Percentiles rank a stretch among this genome's conserved stretches.
Evolutionary conservation across 768 basidiomycete species (phyloP).

Genomic region (Mycena kentingensis): DNA sequence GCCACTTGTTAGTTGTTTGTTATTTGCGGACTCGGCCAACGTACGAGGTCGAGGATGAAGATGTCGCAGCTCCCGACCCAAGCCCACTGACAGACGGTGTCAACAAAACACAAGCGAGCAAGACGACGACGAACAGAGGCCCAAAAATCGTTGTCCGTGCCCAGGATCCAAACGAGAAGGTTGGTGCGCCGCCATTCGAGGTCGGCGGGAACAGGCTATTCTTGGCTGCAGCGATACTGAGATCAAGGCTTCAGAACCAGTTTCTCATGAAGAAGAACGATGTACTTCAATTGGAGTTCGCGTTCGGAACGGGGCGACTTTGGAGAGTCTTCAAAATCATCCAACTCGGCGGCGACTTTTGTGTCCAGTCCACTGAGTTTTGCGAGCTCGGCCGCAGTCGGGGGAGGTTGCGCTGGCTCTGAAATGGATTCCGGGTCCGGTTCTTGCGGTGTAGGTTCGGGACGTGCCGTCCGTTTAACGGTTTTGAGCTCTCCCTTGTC

Average conservation of each 20-base stretch:
- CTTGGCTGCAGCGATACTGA: conserved; percentile 45
- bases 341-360: conserved; percentile 41
- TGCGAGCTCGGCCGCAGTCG: conserved; percentile 49
- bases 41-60: conserved; percentile 31
- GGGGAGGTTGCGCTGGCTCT: conserved; percentile 23
- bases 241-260: conserved; percentile 13
- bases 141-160: conserved; percentile 67
- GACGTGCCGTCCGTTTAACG: conserved; percentile 42
- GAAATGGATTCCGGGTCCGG: conserved; percentile 13
- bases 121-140: conserved; percentile 50
- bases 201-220: conserved; percentile 50
- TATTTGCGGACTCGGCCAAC: conserved; percentile 14
- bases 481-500: conserved; percentile 54
- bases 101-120: conserved; percentile 6
- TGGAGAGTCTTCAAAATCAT: conserved; percentile 48
- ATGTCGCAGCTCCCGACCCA: conserved; percentile 31
- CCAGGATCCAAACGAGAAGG: conserved; percentile 32
- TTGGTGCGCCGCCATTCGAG: conserved; percentile 20
- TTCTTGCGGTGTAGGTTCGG: no score
- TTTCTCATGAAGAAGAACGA: neutral
- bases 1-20: neutral
- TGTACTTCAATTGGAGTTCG: conserved; percentile 30
- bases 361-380: conserved; percentile 49
- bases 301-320: conserved; percentile 12
- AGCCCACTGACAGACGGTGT: conserved; percentile 33